Evolutionary conservation across 2,329 filamentous ascomycete species (phyloP), one percentile per base, ranked within the genome.

Genomic region (Cladosporium sp.): DNA sequence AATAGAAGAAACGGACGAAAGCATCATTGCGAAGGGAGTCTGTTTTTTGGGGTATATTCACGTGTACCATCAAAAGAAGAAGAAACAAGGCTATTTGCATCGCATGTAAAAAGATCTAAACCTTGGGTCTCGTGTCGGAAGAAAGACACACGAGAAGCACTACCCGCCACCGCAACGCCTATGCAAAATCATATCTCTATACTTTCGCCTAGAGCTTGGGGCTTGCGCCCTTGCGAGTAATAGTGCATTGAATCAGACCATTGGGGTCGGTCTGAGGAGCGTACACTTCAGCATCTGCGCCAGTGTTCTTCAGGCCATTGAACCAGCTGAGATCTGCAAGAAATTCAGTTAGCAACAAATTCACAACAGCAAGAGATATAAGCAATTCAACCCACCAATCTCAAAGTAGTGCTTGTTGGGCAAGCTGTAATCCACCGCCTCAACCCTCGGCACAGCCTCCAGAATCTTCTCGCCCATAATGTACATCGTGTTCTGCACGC

Each of bases 371-470:
- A 55, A 6, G n/a, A 18, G 5, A n/a, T n/a, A 30, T 26, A 32
- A 14, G 30, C 21, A 32, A 26, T 18, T 47, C 28, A 66, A 83
- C 89, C 81, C 82, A 92, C 88, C 91, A 79, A 98, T 90, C 80
- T 98, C 94, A 76, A 98, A 98, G 82, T 97, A 98, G 81, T 99
- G 95, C 84, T 97, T 98, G 84, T 99, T 99, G 12, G 95, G 95
- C 74, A 99, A 84, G 10, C 90, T 85, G 78, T 97, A 98, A 73
- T 90, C 87, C 51, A 95, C 92, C 26, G 85, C 84, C 54, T 90
- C 86, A 26, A 93, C 86, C 69, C 89, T 83, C 15, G 92, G 90
- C 28, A 89, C 91, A 26, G 84, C 87, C 10, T 86, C 90, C 63
- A 99, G 84, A 71, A 99, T 97, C 78, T 90, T 84, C 78, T 94